Base-by-base conservation (phyloP, 768 basidiomycete species). In the Rhizopogon vesiculosus region DNA sequence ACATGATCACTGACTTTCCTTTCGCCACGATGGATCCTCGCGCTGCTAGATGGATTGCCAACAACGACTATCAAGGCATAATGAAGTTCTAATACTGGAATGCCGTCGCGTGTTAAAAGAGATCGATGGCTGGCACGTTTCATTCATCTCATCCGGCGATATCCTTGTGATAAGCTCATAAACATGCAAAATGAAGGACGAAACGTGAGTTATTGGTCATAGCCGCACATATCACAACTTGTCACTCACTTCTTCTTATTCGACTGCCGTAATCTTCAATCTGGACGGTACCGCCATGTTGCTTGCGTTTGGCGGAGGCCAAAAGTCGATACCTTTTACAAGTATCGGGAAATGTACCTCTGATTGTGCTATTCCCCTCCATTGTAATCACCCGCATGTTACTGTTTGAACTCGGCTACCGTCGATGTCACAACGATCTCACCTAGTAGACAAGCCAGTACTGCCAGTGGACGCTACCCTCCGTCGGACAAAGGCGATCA, bases 11-110 rank as follows among this genome's bases (percentile, higher is more conserved):
- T 35, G 15, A 16, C 8, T 35, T 8, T n/a, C n/a, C n/a, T n/a
- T n/a, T 35, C 46, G 8, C 15, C 46, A 49, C 46, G 46, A 49
- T 49, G 46, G 46, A 49, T 49, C 46, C 46, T 49, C 33, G 33
- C 46, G 33, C 15, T 35, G 3, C 13, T 35, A 19, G 45, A 33
- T 48, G 33, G 33, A 22, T 49, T 49, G 13, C 46, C 18, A 46
- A 48, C 18, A 46, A 48, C 7, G 31, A 33, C 31, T 33, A 22
- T 49, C 33, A 2, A 38, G 15, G 19, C 18, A 49, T 15, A 22
- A 49, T 22, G 33, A 16, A 49, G 15, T 15, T 22, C 46, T 33
- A 38, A 49, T 49, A 15, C 33, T 49, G 46, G 16, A 35, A 15
- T 33, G 19, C 33, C 33, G 33, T 38, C 33, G 46, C 29, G 46